Evolutionary conservation across 805 yeast species (phyloP).

Genomic region (Priceomyces castillae): DNA sequence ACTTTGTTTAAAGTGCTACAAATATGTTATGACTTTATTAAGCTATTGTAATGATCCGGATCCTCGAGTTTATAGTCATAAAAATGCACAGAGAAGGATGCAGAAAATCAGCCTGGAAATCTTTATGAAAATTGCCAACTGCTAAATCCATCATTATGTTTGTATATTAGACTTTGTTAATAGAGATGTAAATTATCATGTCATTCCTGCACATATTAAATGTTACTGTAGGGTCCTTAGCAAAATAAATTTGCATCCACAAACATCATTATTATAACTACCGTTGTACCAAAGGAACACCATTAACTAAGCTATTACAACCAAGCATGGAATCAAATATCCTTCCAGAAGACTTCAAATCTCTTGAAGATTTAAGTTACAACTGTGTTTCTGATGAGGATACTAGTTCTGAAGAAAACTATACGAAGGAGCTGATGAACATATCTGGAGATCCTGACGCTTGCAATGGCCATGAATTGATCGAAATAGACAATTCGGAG

Average conservation of each 20-base stretch:
- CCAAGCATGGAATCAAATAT: not conserved
- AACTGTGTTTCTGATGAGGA: not conserved
- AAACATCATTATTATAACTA: not conserved
- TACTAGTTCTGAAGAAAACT: not conserved
- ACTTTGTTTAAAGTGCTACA: constrained; percentile 24
- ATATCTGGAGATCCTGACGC: not conserved
- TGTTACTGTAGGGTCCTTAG: not conserved
- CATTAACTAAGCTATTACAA: no score
- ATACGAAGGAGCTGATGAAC: not conserved
- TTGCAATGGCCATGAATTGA: not conserved
- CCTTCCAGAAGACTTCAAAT: not conserved
- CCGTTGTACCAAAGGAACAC: no score
- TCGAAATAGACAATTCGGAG: not conserved
- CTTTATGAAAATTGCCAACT: constrained; percentile 16
- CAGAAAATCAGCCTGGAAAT: constrained; percentile 11
- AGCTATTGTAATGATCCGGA: constrained; percentile 20
- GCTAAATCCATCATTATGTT: not conserved
- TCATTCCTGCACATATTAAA: not conserved
- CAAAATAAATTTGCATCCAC: constrained; percentile 1
- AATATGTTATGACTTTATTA: constrained; percentile 23
- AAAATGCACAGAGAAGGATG: constrained; percentile 19
- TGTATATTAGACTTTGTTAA: not conserved
- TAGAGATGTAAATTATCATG: not conserved
- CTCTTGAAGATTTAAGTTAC: not conserved
- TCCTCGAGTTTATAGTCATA: constrained; percentile 22